Evolutionary conservation across 1,284 basidiomycete species (phyloP).

Genomic region (Trichosporon coremiiforme): DNA sequence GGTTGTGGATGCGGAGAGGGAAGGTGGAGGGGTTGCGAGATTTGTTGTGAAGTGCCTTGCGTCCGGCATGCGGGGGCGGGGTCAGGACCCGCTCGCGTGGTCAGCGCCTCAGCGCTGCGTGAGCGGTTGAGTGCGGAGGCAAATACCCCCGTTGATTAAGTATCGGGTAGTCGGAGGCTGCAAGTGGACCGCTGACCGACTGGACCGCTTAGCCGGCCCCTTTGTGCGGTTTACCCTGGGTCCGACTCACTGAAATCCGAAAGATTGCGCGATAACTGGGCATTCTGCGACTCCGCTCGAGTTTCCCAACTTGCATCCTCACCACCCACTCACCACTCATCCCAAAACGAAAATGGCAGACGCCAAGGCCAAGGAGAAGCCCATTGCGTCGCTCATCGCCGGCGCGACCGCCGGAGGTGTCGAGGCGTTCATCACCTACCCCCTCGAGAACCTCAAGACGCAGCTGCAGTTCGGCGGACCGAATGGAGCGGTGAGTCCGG

Average conservation of each 20-base stretch:
- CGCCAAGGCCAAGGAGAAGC: slow-evolving; percentile 66
- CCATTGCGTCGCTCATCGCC: slow-evolving; percentile 72
- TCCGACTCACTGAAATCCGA: slow-evolving; percentile 8
- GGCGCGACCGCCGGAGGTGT: slow-evolving; percentile 92
- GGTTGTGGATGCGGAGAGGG: neutral
- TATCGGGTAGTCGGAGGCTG: slow-evolving; percentile 5
- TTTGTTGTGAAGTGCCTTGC: slow-evolving; percentile 16
- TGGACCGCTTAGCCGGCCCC: slow-evolving; percentile 7
- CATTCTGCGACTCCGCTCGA: slow-evolving; percentile 39
- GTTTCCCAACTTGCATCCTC: neutral
- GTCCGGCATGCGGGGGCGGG: neutral
- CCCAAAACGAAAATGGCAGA: slow-evolving; percentile 29
- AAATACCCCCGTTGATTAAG: neutral
- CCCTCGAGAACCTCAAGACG: slow-evolving; percentile 86
- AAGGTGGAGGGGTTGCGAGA: neutral
- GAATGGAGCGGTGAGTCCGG: slow-evolving; percentile 43
- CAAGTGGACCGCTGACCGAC: neutral
- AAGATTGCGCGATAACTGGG: slow-evolving; percentile 16
- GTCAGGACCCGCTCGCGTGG: slow-evolving; percentile 12
- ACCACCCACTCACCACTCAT: slow-evolving; percentile 47
- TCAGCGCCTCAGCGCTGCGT: neutral
- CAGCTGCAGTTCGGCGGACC: slow-evolving; percentile 59
- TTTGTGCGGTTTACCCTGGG: neutral
- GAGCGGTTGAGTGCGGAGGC: slow-evolving; percentile 3
- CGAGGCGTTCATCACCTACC: slow-evolving; percentile 69